Conservation (phyloP, 2,329 filamentous ascomycete genomes). For the Ambrosiella cleistominuta region DNA sequence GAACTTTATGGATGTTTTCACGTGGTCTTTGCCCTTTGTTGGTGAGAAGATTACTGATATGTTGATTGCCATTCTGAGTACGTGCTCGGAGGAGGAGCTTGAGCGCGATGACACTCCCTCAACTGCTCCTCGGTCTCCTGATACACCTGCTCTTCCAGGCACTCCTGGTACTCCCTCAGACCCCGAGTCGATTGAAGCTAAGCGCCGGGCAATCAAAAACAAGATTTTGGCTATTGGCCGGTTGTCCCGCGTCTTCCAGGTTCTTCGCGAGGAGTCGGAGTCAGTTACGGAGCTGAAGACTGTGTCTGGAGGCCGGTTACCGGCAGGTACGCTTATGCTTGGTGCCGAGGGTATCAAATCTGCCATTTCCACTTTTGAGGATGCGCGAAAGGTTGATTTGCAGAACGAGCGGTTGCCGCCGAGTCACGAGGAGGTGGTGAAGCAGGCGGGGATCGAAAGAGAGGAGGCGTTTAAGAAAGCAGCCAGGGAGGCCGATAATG, state of each 20-base stretch:
- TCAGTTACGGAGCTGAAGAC: conserved; percentile 96
- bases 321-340: conserved; percentile 91
- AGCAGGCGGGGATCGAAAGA: conserved; percentile 65
- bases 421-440: conserved; percentile 76
- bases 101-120: conserved; percentile 64
- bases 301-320: conserved; percentile 76
- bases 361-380: conserved; percentile 90
- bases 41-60: conserved; percentile 99
- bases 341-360: conserved; percentile 98
- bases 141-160: conserved; percentile 16
- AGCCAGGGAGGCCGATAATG: conserved; percentile 76
- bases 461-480: conserved; percentile 74
- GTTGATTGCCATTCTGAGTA: conserved; percentile 96
- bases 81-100: conserved; percentile 96
- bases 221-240: conserved; percentile 97
- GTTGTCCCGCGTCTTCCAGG: conserved; percentile 93
- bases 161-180: conserved; percentile 34
- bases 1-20: conserved; percentile 99
- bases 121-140: conserved; percentile 53
- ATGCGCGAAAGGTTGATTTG: conserved; percentile 88
- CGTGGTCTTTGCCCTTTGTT: conserved; percentile 98
- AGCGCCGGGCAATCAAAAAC: conserved; percentile 96
- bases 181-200: conserved; percentile 78
- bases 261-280: conserved; percentile 92
- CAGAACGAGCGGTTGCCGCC: conserved; percentile 93